Evolutionary conservation across 768 basidiomycete species (phyloP), one percentile per base, ranked within the genome.

Genomic region (Mycena vitilis): DNA sequence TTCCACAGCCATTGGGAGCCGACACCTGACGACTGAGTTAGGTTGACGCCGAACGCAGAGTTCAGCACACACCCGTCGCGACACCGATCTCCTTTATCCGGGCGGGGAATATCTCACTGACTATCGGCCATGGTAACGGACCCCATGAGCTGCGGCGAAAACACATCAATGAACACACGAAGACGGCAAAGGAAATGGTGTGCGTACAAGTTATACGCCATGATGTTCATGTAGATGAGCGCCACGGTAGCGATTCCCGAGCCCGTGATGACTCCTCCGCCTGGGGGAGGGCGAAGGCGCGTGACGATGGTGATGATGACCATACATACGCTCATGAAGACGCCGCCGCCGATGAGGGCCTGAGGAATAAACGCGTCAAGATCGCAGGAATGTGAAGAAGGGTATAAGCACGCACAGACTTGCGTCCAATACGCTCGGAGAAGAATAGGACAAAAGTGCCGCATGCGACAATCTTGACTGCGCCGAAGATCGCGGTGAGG

Each of bases 151-250:
- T 63, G 36, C 5, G 22, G 20, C 22, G 23, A 18, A 53, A 23
- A 5, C 12, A 8, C 22, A 37, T 18, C 15, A 36, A 8, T 20
- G 40, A 12, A 56, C 18, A 36, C 30, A 30, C 30, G 8, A 22
- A 44, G 2, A 11, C 36, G 13, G 20, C 20, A 12, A 23, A 47
- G 25, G 23, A 22, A 15, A 30, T 1, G 15, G 40, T 15, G 30
- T 30, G 9, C 52, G 34, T 13, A 63, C 62, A 63, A 63, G n/a
- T 63, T 63, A 48, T 63, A 63, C 53, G 62, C 62, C 62, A 63
- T 63, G 13, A 63, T 63, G 30, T 63, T 56, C 30, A 38, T 40
- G 51, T 63, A 63, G 22, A 63, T 63, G 30, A 63, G 30, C 20
- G 23, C 18, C 1, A 63, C 62, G 12, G 62, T 63, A 0, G 30